A percentile compares a stretch with the other conserved stretches of the same genome.
phyloP scores from a whole-genome alignment of 768 basidiomycete species.

The Ramaria sp. region DNA sequence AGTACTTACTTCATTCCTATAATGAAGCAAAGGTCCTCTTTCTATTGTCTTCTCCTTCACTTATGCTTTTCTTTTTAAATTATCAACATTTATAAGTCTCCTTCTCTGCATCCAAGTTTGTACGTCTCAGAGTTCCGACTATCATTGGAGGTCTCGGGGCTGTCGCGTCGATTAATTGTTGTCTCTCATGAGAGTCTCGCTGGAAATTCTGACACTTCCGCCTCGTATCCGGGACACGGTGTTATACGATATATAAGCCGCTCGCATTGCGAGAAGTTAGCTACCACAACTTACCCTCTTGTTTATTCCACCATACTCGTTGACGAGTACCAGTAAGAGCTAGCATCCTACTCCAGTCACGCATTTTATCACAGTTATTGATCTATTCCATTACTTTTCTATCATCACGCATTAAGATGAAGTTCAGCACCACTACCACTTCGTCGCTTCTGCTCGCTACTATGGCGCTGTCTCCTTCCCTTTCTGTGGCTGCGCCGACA shows the following conservation, averaged over 20 bases:
- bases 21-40: too few species aligned
- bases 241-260: neutral
- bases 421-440: neutral
- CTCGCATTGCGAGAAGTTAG: neutral
- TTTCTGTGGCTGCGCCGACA: neutral
- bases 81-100: too few species aligned
- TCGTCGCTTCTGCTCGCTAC: neutral
- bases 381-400: neutral
- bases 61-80: too few species aligned
- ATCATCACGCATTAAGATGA: neutral
- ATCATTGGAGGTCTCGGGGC: neutral
- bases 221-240: neutral
- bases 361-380: neutral
- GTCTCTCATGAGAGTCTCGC: neutral
- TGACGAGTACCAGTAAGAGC: neutral
- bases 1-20: too few species aligned
- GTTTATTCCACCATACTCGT: neutral
- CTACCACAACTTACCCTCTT: neutral
- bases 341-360: neutral
- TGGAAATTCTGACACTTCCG: neutral
- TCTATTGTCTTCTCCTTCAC: too few species aligned
- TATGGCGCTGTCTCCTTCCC: neutral
- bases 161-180: too few species aligned
- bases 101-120: neutral
- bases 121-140: neutral